Evolutionary conservation across 2,329 filamentous ascomycete genomes (phyloP), one percentile per base, ranked within the genome.

Genomic region (Alternaria gaisen): DNA sequence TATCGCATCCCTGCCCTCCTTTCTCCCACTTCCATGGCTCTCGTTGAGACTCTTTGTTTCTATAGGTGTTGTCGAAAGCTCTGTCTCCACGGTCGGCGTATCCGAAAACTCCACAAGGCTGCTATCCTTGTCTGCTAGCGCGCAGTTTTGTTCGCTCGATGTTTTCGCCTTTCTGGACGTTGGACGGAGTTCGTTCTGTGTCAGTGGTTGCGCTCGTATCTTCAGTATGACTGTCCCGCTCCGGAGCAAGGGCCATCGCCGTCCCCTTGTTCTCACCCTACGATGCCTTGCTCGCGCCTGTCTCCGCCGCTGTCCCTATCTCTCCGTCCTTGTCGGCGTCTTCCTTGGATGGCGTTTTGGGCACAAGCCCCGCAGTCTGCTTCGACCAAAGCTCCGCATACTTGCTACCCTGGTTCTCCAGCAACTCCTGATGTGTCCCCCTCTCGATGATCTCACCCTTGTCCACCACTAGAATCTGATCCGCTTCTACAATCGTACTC

Each of bases 321-420:
- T 59, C 59, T 2, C 60, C 65, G 11, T 63, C 66, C 9, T 69
- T 53, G 9, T 62, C 63, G 2, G 66, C 66, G 5, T 63, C 60
- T 26, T 65, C 65, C 24, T 68, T 67, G 2, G 2, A 69, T 0
- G 61, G 60, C 26, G 59, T 59, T 34, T 68, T 71, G 4, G 71
- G 71, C 28, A 67, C 22, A 40, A 71, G 67, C 1, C 73, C 73
- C 0, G 73, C 73, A 4, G 75, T 93, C 78, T 97, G 93, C 79
- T 94, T 94, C 65, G 90, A 88, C 93, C 93, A 97, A 88, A 97
- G 94, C 61, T 89, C 89, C 12, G 88, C 86, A 73, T 97, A 97
- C 61, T 89, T 88, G 12, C 92, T 92, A 30, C 87, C 88, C 18
- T 47, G 30, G 48, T 86, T 82, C 2, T 84, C 83, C 5, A 97